Base-by-base conservation (phyloP, 495 filamentous ascomycete genomes). In the Podospora pseudocomata region DNA sequence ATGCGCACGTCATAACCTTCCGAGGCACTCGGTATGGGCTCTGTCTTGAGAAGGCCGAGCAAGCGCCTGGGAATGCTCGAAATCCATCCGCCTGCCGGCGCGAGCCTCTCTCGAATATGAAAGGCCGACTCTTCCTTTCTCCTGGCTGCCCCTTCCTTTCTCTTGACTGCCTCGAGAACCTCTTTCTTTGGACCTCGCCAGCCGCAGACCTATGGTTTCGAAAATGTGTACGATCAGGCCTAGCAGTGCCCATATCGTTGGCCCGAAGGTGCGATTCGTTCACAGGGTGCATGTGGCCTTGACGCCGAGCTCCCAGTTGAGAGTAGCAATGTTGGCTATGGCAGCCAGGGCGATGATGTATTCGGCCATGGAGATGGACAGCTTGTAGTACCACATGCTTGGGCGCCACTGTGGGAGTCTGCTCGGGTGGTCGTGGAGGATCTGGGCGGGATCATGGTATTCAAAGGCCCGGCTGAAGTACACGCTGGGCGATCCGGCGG, bases 391-490 rank as follows among this genome's bases (percentile, higher is more conserved):
- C 11, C 15, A n/a, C 32, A n/a, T 20, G 4, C 13, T n/a, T 5
- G 60, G 68, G 5, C 60, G 60, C 18, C 60, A 55, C 13, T 64
- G 23, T 11, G 19, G 28, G 2, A 64, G 34, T 23, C 65, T 32
- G 39, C 9, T 27, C 9, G n/a, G 23, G 23, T 55, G 61, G 23
- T 23, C 60, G 1, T 44, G 44, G 27, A 71, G 55, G 27, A 70
- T 67, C n/a, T 72, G 72, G 11, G 27, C 16, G n/a, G 74, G 70
- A 11, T 69, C 57, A 23, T 56, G 32, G 56, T 70, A 71, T 54
- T 71, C 65, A 26, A 75, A 76, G 13, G 69, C 71, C 9, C 74
- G 61, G 30, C 53, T 70, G 15, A 72, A 61, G 53, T 66, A 69
- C 30, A 76, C 61, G 26, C 70, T 65, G 3, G 74, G 74, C 26